Conservation (phyloP, 805 yeast species). For the Ogataea degrootiae region DNA sequence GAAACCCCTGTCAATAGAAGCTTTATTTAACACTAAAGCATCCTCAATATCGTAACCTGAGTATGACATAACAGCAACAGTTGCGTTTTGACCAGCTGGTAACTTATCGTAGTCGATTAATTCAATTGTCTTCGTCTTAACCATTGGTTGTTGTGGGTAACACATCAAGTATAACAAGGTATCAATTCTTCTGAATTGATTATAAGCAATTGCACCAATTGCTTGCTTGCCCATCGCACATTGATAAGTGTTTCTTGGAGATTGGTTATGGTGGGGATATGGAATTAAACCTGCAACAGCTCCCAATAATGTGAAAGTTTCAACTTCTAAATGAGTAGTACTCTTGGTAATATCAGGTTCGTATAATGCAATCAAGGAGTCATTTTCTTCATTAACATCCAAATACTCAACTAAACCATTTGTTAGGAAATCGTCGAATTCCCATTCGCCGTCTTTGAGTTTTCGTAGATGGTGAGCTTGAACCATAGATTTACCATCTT, state of each 20-base stretch:
- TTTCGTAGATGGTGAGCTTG: slow-evolving; percentile 61
- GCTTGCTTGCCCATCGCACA: slow-evolving; percentile 99
- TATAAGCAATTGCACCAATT: slow-evolving; percentile 98
- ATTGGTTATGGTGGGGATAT: slow-evolving; percentile 88
- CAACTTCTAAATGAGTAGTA: slow-evolving; percentile 90
- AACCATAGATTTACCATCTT: slow-evolving; percentile 66
- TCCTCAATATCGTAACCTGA: slow-evolving; percentile 99
- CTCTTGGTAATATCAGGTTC: slow-evolving; percentile 56
- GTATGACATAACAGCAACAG: slow-evolving; percentile 98
- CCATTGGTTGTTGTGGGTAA: slow-evolving; percentile 99
- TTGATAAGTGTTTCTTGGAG: slow-evolving; percentile 89
- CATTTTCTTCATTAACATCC: slow-evolving; percentile 97
- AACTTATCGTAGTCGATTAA: slow-evolving; percentile 90
- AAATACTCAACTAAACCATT: slow-evolving; percentile 90
- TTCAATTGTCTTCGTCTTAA: slow-evolving; percentile 94
- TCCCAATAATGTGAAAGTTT: slow-evolving; percentile 87
- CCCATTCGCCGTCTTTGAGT: slow-evolving; percentile 65
- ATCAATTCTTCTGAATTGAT: slow-evolving; percentile 93
- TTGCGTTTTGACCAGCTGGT: slow-evolving; percentile 98
- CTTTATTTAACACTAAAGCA: slow-evolving; percentile 90
- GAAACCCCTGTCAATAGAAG: slow-evolving; percentile 93
- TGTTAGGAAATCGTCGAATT: slow-evolving; percentile 84
- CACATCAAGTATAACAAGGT: slow-evolving; percentile 91
- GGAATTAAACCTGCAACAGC: slow-evolving; percentile 93
- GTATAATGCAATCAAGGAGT: slow-evolving; percentile 85